These are phyloP conservation scores for Pythium vanterpoolii DNA, from an alignment of 352 stramenopile genomes.

Conservation along the genomic window DNA sequence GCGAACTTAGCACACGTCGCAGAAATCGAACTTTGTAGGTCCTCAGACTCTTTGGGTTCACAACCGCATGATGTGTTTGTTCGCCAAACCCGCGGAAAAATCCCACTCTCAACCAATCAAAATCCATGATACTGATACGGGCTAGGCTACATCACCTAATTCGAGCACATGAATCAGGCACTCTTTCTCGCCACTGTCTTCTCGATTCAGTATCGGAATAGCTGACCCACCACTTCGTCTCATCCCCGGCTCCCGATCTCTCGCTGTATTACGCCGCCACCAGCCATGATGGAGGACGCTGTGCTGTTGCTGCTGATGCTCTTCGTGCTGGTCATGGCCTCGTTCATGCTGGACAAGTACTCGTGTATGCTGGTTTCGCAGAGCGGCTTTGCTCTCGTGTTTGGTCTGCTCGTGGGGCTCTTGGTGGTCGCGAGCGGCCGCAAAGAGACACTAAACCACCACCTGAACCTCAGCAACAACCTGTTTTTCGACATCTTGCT, in stretches of 20 bases:
- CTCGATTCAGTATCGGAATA: slow-evolving; percentile 1
- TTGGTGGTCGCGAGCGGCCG: slow-evolving; percentile 68
- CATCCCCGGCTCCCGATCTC: neutral
- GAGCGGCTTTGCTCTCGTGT: slow-evolving; percentile 81
- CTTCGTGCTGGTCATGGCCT: slow-evolving; percentile 86
- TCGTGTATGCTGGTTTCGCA: slow-evolving; percentile 85
- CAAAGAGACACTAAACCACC: slow-evolving; percentile 59
- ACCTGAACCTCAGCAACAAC: slow-evolving; percentile 85
- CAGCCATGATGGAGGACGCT: slow-evolving; percentile 65
- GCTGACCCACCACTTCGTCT: neutral
- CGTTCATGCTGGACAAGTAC: slow-evolving; percentile 83
- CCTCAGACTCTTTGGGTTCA: slow-evolving; percentile 1
- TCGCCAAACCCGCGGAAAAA: neutral
- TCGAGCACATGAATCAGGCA: neutral
- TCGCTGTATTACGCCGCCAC: neutral
- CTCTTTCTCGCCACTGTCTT: neutral
- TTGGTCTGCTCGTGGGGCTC: slow-evolving; percentile 68
- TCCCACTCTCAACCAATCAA: slow-evolving; percentile 5
- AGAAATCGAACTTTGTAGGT: slow-evolving; percentile 7
- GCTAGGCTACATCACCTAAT: slow-evolving; percentile 2
- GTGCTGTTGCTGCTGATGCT: slow-evolving; percentile 83
- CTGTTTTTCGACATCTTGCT: slow-evolving; percentile 87
- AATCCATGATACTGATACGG: neutral
- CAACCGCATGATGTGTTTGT: neutral
- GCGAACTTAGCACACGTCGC: slow-evolving; percentile 1